Conservation (phyloP, 2,329 filamentous ascomycete species). For the Monosporascus sp. region DNA sequence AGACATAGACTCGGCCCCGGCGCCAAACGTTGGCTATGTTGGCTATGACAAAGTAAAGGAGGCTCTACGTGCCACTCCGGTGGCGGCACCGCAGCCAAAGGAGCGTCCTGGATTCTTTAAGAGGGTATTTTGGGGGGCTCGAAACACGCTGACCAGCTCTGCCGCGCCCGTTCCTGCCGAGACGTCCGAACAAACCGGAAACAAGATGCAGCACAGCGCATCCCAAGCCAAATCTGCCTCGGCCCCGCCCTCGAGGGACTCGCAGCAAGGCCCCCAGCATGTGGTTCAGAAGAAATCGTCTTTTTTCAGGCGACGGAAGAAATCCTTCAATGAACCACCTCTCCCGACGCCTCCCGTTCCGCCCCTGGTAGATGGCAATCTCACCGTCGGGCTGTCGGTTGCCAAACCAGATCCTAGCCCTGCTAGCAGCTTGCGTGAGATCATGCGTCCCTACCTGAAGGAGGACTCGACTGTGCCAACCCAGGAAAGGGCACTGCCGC, state of each 20-base stretch:
- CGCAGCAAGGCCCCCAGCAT: slow-evolving; percentile 37
- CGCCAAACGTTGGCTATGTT: slow-evolving; percentile 53
- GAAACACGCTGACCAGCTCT: slow-evolving; percentile 33
- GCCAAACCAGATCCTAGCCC: slow-evolving; percentile 49
- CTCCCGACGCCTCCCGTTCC: slow-evolving; percentile 27
- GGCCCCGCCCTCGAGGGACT: slow-evolving; percentile 46
- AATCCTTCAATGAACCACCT: slow-evolving; percentile 70
- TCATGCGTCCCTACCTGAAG: slow-evolving; percentile 77
- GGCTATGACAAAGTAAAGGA: slow-evolving; percentile 56
- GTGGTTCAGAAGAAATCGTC: slow-evolving; percentile 85
- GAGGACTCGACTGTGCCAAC: slow-evolving; percentile 6
- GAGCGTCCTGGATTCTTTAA: slow-evolving; percentile 86
- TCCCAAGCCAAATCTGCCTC: slow-evolving; percentile 34
- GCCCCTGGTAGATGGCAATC: slow-evolving; percentile 16
- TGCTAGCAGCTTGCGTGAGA: slow-evolving; percentile 74
- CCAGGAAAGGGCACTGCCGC: slow-evolving; percentile 10
- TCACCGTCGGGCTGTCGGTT: slow-evolving; percentile 19
- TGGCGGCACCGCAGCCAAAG: slow-evolving; percentile 45
- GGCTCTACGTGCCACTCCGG: slow-evolving; percentile 35
- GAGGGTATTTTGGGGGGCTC: slow-evolving; percentile 79
- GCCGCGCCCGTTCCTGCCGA: slow-evolving; percentile 31
- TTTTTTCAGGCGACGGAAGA: slow-evolving; percentile 91
- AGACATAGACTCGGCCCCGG: slow-evolving; percentile 45
- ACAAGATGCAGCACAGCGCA: slow-evolving; percentile 35
- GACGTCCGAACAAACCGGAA: slow-evolving; percentile 32